Evolutionary conservation across 2,329 filamentous ascomycete genomes (phyloP), one percentile per base, ranked within the genome.

Genomic region (Penicillium sp.): DNA sequence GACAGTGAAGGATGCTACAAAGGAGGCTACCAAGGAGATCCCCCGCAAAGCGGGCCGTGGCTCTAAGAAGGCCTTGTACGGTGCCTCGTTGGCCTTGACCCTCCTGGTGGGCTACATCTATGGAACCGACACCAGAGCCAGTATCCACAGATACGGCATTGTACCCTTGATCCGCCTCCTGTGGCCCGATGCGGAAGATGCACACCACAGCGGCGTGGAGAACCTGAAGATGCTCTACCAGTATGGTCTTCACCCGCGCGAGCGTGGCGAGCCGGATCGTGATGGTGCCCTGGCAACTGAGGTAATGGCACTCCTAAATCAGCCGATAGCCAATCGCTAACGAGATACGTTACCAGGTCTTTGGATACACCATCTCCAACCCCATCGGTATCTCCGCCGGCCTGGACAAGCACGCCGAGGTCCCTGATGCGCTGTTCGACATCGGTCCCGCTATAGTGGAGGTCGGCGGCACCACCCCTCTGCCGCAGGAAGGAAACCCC

Each of bases 321-420:
- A 2, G 2, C 27, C 29, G 23, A 43, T 7, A 39, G 16, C 7
- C 57, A 48, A 51, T 41, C 47, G 41, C 53, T 61, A 13, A 50
- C 19, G 5, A 45, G 8, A 21, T 36, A 8, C 44, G 6, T 19
- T 11, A 34, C 25, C 58, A 79, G 72, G 87, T 97, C 21, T 97
- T 96, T 71, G 91, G 89, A 36, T 84, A 88, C 60, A 82, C 79
- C 4, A 77, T 99, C 46, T 81, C 84, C 67, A 97, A 97, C 75
- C 94, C 94, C 1, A 87, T 99, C 67, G 94, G 89, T 55, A 96
- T 95, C 61, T 95, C 91, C n/a, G 94, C 91, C 5, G 94, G 94
- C 10, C 86, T 99, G 43, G 94, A 97, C 79, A 97, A 99, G 80
- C 85, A 96, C 70, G 94, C 88, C 53, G 91, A 96, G 60, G 87